Conservation (phyloP, 202 grass and related monocot species). For the Cymbopogon flexuosus region DNA sequence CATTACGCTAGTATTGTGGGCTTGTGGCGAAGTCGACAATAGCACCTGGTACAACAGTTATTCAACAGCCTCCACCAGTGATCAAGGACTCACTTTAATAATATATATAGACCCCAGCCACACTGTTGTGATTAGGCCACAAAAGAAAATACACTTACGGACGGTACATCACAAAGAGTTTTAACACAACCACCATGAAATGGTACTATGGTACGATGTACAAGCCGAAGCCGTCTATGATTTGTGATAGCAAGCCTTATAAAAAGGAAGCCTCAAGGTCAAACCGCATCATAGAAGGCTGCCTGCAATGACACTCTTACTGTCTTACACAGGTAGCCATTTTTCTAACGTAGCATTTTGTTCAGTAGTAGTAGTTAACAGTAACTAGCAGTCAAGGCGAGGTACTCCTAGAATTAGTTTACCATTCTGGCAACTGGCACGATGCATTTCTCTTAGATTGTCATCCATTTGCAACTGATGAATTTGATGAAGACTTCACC, state of each 20-base stretch:
- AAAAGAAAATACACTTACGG: background rate
- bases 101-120: no score
- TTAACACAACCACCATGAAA: no score
- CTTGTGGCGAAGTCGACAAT: background rate
- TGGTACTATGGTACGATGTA: background rate
- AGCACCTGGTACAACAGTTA: background rate
- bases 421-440: slow-evolving; percentile 6
- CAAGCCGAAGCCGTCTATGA: background rate
- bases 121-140: background rate
- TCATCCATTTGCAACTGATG: slow-evolving; percentile 13
- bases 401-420: background rate
- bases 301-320: background rate
- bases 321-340: background rate
- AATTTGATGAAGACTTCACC: background rate
- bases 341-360: background rate
- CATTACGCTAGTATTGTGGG: background rate
- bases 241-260: background rate
- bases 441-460: slow-evolving; percentile 3
- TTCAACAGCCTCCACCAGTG: no score
- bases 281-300: slow-evolving; percentile 4
- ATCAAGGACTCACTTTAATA: no score
- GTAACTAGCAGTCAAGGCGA: slow-evolving; percentile 15
- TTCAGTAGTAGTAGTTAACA: slow-evolving; percentile 11
- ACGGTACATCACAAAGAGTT: background rate
- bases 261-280: background rate